phyloP scores from a whole-genome alignment of 495 filamentous ascomycete genomes.

The Aspergillus bertholletiae region DNA sequence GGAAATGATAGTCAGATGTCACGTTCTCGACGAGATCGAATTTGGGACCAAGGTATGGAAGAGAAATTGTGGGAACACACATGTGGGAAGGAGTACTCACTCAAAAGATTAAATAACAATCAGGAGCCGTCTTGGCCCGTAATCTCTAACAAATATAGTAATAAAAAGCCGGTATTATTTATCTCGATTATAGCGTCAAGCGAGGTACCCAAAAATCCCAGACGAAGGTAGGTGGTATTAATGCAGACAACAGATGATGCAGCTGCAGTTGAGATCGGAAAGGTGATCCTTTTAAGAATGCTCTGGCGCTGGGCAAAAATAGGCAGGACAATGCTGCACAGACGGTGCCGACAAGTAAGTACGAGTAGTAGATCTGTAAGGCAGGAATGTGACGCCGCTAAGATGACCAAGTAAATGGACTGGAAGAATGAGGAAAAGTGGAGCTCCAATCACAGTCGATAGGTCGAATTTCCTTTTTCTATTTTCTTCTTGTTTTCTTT shows the following conservation, averaged over 20 bases:
- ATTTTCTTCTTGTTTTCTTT: slow-evolving; percentile 4
- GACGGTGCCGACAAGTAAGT: slow-evolving; percentile 25
- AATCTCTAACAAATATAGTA: slow-evolving; percentile 9
- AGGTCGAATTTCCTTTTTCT: slow-evolving; percentile 21
- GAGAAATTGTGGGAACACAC: slow-evolving; percentile 2
- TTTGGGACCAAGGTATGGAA: neutral
- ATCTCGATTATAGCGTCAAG: slow-evolving; percentile 14
- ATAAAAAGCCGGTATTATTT: slow-evolving; percentile 10
- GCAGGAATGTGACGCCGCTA: slow-evolving; percentile 43
- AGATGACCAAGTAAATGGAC: slow-evolving; percentile 24
- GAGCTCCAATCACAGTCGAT: slow-evolving; percentile 21
- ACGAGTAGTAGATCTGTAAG: slow-evolving; percentile 41
- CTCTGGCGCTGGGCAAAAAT: slow-evolving; percentile 13
- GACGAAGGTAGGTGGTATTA: slow-evolving; percentile 26
- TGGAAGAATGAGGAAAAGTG: slow-evolving; percentile 16
- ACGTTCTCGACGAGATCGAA: neutral
- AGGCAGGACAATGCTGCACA: slow-evolving; percentile 26
- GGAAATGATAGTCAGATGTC: slow-evolving; percentile 30
- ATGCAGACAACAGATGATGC: slow-evolving; percentile 22
- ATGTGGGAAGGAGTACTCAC: slow-evolving; percentile 13
- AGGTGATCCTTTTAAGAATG: slow-evolving; percentile 35
- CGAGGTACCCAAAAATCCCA: slow-evolving; percentile 24
- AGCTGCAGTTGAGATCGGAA: slow-evolving; percentile 43
- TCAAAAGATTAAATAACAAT: slow-evolving; percentile 7
- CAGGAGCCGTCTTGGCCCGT: slow-evolving; percentile 1